Percentiles rank a stretch among this genome's conserved stretches.
These are phyloP conservation scores for Blumeria graminis DNA, from an alignment of 2,329 filamentous ascomycete genomes.

Conservation along the genomic window DNA sequence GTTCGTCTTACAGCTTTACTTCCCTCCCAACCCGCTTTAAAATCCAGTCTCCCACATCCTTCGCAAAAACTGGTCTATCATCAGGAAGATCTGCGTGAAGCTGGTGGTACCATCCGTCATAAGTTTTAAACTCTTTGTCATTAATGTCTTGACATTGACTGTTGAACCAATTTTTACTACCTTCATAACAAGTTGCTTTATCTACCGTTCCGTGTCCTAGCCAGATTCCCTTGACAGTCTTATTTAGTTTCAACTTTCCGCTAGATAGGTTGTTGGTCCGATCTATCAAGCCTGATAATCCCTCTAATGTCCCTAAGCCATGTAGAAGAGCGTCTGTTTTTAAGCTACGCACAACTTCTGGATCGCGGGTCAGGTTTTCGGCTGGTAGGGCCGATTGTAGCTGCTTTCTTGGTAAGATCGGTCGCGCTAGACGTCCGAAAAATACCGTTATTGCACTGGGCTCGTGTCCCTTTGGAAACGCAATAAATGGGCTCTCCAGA, in stretches of 20 bases:
- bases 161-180: slow-evolving; percentile 39
- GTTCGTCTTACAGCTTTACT: slow-evolving; percentile 5
- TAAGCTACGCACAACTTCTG: slow-evolving; percentile 33
- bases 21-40: slow-evolving; percentile 19
- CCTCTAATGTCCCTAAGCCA: slow-evolving; percentile 67
- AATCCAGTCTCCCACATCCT: slow-evolving; percentile 43
- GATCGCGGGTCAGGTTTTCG: slow-evolving; percentile 41
- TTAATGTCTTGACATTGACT: slow-evolving; percentile 23
- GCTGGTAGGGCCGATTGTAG: slow-evolving; percentile 40
- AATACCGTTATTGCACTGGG: slow-evolving; percentile 39
- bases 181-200: slow-evolving; percentile 38
- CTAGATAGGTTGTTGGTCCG: slow-evolving; percentile 35
- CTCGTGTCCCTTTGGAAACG: slow-evolving; percentile 37
- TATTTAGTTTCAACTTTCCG: slow-evolving; percentile 27
- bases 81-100: slow-evolving; percentile 31
- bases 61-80: slow-evolving; percentile 18
- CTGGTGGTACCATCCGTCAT: slow-evolving; percentile 61
- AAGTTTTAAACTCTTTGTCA: slow-evolving; percentile 49
- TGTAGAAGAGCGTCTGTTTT: slow-evolving; percentile 49
- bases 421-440: slow-evolving; percentile 41
- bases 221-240: slow-evolving; percentile 38
- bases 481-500: slow-evolving; percentile 56
- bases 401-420: slow-evolving; percentile 41
- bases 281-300: slow-evolving; percentile 53
- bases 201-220: slow-evolving; percentile 59